These are phyloP conservation scores for Rostrohypoxylon terebratum DNA, from an alignment of 495 filamentous ascomycete species.

Conservation along the genomic window DNA sequence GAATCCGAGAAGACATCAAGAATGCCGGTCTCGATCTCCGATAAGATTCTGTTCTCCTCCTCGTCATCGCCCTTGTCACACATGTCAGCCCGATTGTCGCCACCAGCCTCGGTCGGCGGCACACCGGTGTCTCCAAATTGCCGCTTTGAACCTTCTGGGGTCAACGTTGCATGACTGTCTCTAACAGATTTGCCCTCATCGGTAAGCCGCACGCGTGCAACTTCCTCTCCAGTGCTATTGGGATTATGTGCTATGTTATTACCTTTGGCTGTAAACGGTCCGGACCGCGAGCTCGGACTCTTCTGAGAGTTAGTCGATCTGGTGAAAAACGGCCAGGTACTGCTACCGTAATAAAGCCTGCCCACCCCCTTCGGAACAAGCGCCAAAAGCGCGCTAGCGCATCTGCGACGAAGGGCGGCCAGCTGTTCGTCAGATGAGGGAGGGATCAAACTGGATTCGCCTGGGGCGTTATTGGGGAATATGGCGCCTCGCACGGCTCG, in stretches of 20 bases:
- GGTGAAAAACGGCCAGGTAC: constrained; percentile 44
- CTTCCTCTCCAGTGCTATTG: constrained; percentile 47
- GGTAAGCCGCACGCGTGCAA: constrained; percentile 46
- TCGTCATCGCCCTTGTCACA: constrained; percentile 50
- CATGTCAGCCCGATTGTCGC: constrained; percentile 41
- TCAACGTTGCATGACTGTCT: constrained; percentile 52
- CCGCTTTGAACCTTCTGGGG: constrained; percentile 56
- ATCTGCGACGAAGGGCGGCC: constrained; percentile 61
- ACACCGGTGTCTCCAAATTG: constrained; percentile 50
- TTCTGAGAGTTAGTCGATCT: constrained; percentile 40
- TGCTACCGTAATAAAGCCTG: constrained; percentile 64
- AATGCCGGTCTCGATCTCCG: constrained; percentile 64
- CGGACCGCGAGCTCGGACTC: constrained; percentile 45
- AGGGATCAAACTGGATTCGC: constrained; percentile 57
- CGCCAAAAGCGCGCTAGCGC: constrained; percentile 64
- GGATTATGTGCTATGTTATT: constrained; percentile 44
- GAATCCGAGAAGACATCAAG: constrained; percentile 81
- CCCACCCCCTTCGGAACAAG: constrained; percentile 63
- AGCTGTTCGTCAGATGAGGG: constrained; percentile 62
- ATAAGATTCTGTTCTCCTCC: constrained; percentile 54
- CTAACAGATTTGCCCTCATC: constrained; percentile 54
- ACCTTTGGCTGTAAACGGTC: constrained; percentile 46
- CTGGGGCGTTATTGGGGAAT: constrained; percentile 81
- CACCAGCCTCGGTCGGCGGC: constrained; percentile 45
- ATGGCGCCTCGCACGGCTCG: constrained; percentile 75